phyloP scores from a whole-genome alignment of 345 rosid genomes.

The Eucalyptus viminalis region DNA sequence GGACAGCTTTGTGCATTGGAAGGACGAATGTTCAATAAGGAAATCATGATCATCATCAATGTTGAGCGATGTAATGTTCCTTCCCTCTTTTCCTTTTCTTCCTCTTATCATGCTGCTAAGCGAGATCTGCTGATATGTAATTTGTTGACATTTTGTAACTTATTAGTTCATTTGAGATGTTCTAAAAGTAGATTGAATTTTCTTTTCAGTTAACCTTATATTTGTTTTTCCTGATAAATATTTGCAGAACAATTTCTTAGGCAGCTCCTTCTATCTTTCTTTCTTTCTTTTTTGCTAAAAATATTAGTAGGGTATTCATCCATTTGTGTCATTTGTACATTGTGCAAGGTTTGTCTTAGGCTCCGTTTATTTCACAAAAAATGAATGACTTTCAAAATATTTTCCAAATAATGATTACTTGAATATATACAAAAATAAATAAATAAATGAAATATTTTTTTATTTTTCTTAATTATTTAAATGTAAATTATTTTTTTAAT shows the following conservation, averaged over 20 bases:
- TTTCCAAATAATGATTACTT: fast-evolving
- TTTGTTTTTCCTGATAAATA: background rate
- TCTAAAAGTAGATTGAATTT: background rate
- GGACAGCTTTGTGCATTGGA: background rate
- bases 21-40: background rate
- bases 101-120: background rate
- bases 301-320: background rate
- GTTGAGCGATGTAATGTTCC: background rate
- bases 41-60: background rate
- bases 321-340: background rate
- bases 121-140: background rate
- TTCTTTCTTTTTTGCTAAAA: background rate
- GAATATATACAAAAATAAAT: no score
- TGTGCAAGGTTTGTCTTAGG: fast-evolving
- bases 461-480: no score
- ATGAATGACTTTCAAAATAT: no score
- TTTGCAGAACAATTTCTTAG: background rate
- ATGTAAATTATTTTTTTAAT: no score
- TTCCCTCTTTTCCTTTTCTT: background rate
- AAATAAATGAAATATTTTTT: no score
- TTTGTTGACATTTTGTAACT: background rate
- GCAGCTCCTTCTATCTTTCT: background rate
- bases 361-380: fast-evolving
- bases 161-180: background rate
- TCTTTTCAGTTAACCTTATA: background rate